Base-by-base conservation (phyloP, 192 early-diverging fungal species). In the Lobulomyces angularis region DNA sequence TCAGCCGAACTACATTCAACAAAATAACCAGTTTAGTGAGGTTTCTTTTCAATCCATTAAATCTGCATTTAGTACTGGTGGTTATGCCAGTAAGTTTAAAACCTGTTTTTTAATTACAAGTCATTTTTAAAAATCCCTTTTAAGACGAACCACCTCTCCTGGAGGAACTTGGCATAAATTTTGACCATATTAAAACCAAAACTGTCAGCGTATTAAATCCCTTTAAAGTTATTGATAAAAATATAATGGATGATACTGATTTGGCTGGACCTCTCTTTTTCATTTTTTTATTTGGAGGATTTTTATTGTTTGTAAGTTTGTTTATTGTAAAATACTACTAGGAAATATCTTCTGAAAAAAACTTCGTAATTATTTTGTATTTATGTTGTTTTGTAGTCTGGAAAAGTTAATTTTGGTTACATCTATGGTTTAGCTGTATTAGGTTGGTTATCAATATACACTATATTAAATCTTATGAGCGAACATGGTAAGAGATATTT, bases 391-490 rank as follows among this genome's bases (percentile, higher is more conserved):
- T 46, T 37, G 20, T 61, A 87, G 67, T 80, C 86, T 24, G 86
- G 89, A 39, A 95, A 95, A 59, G 69, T 77, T 30, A 86, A 96
- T 57, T 98, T 98, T 69, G 89, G 87, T 20, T 98, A 97, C 48
- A 90, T 98, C 29, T 98, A 98, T 48, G 95, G 90, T 20, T 80
- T 97, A 1, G 90, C 77, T 1, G 64, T 90, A 16, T 61, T 94
- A 34, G 95, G 95, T 19, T 84, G 83, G 28, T 41, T 81, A 5
- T 81, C 81, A 3, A 74, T 98, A 19, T 90, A 86, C 58, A 43
- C 77, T 27, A 83, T 98, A 28, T 55, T 98, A 14, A 97, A 98
- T 51, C 62, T 97, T 27, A 98, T 98, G 95, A 81, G 77, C 32
- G 80, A 86, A 31, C 60, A 60, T n/a, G n/a, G n/a, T n/a, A n/a